phyloP scores from a whole-genome alignment of 805 yeast species.

The Grigorovia humatica region DNA sequence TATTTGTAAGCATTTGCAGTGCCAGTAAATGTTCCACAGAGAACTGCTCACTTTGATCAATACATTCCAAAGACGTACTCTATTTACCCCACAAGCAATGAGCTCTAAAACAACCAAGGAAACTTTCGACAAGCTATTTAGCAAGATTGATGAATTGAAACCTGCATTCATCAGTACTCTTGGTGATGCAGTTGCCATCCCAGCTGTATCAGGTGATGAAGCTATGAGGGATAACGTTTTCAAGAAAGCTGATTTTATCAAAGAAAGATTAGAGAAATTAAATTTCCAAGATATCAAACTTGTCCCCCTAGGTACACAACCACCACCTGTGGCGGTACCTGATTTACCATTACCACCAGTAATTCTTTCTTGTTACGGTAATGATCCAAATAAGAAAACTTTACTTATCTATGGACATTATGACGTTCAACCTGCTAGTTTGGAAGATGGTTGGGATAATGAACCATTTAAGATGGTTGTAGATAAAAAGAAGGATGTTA shows the following conservation, averaged over 20 bases:
- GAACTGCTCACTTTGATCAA: conserved; percentile 1
- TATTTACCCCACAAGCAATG: conserved; percentile 6
- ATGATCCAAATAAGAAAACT: conserved; percentile 73
- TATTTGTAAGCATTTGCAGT: neutral
- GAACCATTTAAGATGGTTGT: conserved; percentile 74
- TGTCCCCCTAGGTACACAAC: conserved; percentile 79
- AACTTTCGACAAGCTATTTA: conserved; percentile 27
- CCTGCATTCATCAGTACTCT: conserved; percentile 65
- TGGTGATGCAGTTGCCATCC: conserved; percentile 80
- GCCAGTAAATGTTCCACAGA: conserved; percentile 1
- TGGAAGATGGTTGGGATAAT: conserved; percentile 90
- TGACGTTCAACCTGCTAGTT: conserved; percentile 93
- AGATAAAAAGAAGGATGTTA: conserved; percentile 51
- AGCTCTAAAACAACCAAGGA: conserved; percentile 5
- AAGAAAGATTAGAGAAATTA: conserved; percentile 51
- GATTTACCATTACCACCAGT: conserved; percentile 81
- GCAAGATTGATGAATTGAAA: conserved; percentile 63
- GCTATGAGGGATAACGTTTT: conserved; percentile 79
- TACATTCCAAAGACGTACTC: conserved; percentile 2
- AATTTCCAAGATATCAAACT: conserved; percentile 79
- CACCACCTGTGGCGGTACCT: conserved; percentile 71
- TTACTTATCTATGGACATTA: conserved; percentile 92
- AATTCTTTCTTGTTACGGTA: conserved; percentile 81
- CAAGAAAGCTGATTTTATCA: conserved; percentile 78
- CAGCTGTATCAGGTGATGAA: conserved; percentile 91